Evolutionary conservation across 2,329 filamentous ascomycete species (phyloP).

Genomic region (Magnaporthales sp.): DNA sequence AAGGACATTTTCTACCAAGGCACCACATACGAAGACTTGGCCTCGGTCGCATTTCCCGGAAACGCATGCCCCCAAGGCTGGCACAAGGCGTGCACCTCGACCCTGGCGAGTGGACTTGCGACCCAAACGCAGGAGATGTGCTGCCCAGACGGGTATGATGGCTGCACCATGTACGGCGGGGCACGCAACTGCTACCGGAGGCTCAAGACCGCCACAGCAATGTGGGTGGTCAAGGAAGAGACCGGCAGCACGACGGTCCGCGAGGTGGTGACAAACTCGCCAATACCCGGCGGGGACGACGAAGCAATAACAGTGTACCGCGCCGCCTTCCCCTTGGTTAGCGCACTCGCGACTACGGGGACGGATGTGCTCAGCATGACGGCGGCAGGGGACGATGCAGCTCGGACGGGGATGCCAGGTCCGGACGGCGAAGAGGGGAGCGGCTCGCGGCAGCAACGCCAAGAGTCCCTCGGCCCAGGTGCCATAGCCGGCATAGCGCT

Average conservation of each 20-base stretch:
- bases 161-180: not conserved
- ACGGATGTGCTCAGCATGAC: not conserved
- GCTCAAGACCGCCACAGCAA: not conserved
- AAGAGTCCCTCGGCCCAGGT: not conserved
- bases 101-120: not conserved
- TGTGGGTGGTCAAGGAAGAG: not conserved
- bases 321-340: constrained; percentile 3
- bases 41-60: constrained; percentile 1
- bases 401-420: not conserved
- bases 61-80: constrained; percentile 4
- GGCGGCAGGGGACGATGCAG: not conserved
- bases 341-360: not conserved
- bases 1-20: constrained; percentile 4
- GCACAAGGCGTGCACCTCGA: not conserved
- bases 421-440: not conserved
- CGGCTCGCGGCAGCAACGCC: not conserved
- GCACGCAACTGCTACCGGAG: constrained; percentile 2
- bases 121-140: not conserved
- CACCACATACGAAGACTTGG: not conserved
- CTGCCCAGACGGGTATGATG: constrained; percentile 2
- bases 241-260: not conserved
- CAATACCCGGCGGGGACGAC: not conserved
- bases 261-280: not conserved
- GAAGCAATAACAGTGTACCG: not conserved
- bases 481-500: constrained; percentile 4